A percentile compares a stretch with the other conserved stretches of the same genome.
Evolutionary conservation across 192 early-diverging fungal genomes (phyloP).

Genomic region (Coemansia sp.): DNA sequence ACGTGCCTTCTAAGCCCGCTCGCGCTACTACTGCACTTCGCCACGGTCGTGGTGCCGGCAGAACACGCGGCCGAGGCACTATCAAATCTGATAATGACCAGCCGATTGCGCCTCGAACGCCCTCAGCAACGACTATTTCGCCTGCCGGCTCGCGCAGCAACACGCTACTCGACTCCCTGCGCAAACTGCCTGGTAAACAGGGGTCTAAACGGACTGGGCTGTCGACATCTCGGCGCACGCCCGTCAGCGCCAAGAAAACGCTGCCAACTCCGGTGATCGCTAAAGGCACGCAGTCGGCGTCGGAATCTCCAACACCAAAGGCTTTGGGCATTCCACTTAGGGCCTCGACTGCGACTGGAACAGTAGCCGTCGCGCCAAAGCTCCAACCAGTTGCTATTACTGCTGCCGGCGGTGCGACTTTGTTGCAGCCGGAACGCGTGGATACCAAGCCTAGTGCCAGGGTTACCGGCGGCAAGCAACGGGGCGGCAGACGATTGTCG

Average conservation of each 20-base stretch:
- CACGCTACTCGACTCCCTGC: constrained; percentile 33
- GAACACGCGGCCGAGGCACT: not conserved
- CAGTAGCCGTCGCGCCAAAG: not conserved
- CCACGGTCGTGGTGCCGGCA: not conserved
- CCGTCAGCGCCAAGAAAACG: not conserved
- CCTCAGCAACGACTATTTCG: not conserved
- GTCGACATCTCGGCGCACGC: constrained; percentile 14
- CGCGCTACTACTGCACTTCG: not conserved
- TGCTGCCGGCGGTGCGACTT: not conserved
- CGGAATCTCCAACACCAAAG: not conserved
- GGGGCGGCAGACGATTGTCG: not conserved
- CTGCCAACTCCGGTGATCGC: not conserved
- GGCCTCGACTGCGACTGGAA: not conserved
- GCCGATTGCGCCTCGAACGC: not conserved
- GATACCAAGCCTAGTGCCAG: not conserved
- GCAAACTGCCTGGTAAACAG: constrained; percentile 31
- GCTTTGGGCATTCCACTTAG: not conserved
- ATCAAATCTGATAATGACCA: not conserved
- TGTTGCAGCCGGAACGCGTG: not conserved
- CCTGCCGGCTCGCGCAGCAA: constrained; percentile 7
- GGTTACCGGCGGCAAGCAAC: not conserved
- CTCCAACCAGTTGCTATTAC: not conserved
- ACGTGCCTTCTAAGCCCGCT: not conserved
- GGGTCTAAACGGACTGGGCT: constrained; percentile 31
- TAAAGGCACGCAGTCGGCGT: constrained; percentile 2